Conservation (phyloP, 495 filamentous ascomycete genomes). For the Neurospora sp. region DNA sequence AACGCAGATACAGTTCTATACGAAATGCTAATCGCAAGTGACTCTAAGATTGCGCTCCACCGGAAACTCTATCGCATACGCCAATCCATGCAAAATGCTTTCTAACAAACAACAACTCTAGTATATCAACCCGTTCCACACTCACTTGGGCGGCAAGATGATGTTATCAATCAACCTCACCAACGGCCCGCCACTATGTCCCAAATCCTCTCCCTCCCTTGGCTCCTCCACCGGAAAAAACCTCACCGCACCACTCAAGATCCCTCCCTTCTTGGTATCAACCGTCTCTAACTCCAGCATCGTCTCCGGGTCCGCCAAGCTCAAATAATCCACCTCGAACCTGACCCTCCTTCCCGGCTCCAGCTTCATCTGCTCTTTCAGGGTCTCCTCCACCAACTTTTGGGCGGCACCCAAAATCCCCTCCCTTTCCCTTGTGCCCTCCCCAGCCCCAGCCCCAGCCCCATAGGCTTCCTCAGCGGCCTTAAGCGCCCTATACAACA, state of each 20-base stretch:
- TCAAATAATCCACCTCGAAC: constrained; percentile 85
- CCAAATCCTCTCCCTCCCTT: constrained; percentile 58
- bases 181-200: constrained; percentile 51
- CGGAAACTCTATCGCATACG: not conserved
- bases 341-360: constrained; percentile 49
- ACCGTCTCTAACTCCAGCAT: constrained; percentile 66
- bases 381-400: constrained; percentile 35
- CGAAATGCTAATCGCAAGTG: not conserved
- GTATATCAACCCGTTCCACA: not conserved
- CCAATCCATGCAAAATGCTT: not conserved
- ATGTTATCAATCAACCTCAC: constrained; percentile 95
- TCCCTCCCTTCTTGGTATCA: constrained; percentile 57
- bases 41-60: not conserved
- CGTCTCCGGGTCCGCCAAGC: constrained; percentile 69
- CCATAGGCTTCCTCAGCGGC: constrained; percentile 60
- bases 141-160: constrained; percentile 46
- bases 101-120: not conserved
- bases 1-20: not conserved
- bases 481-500: constrained; percentile 55
- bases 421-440: constrained; percentile 45
- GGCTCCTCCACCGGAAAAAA: constrained; percentile 73
- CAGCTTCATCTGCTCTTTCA: constrained; percentile 54
- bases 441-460: too few relatives aligned
- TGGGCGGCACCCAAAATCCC: constrained; percentile 61
- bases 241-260: constrained; percentile 82